A percentile compares a stretch with the other conserved stretches of the same genome.
Conservation (phyloP, 2,329 filamentous ascomycete species). For the Trichoderma simmonsii region DNA sequence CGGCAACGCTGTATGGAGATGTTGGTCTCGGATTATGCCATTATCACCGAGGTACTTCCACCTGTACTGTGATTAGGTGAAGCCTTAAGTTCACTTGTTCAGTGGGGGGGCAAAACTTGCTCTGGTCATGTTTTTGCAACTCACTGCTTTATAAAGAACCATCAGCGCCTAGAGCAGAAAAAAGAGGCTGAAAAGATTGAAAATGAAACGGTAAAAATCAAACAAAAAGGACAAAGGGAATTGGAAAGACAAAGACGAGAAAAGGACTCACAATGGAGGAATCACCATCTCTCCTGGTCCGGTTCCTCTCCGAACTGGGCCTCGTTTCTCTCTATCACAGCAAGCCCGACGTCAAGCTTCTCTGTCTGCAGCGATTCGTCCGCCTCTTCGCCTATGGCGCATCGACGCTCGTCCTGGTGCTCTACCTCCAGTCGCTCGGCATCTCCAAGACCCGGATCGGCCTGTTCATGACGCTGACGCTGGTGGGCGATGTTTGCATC, state of each 20-base stretch:
- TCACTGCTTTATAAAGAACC: neutral
- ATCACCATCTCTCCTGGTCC: neutral
- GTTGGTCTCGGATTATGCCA: neutral
- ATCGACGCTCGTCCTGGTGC: constrained; percentile 55
- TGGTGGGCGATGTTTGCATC: constrained; percentile 57
- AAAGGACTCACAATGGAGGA: neutral
- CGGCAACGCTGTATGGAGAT: neutral
- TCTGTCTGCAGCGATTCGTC: constrained; percentile 57
- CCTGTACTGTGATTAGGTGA: neutral
- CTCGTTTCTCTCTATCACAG: constrained; percentile 26
- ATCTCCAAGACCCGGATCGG: constrained; percentile 53
- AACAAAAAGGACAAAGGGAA: neutral
- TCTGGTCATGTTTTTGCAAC: neutral
- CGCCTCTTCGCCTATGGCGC: constrained; percentile 62
- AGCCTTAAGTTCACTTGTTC: neutral
- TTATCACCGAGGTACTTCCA: neutral
- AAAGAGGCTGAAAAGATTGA: neutral
- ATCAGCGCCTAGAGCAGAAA: neutral
- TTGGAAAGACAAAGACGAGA: neutral
- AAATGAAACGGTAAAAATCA: neutral
- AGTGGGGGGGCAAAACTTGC: neutral
- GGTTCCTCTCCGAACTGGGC: constrained; percentile 26
- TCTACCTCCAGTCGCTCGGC: constrained; percentile 50
- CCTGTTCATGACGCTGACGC: constrained; percentile 63
- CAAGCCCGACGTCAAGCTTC: constrained; percentile 50